Evolutionary conservation across 2,329 filamentous ascomycete genomes (phyloP), one percentile per base, ranked within the genome.

Genomic region (Talaromyces pinophilus): DNA sequence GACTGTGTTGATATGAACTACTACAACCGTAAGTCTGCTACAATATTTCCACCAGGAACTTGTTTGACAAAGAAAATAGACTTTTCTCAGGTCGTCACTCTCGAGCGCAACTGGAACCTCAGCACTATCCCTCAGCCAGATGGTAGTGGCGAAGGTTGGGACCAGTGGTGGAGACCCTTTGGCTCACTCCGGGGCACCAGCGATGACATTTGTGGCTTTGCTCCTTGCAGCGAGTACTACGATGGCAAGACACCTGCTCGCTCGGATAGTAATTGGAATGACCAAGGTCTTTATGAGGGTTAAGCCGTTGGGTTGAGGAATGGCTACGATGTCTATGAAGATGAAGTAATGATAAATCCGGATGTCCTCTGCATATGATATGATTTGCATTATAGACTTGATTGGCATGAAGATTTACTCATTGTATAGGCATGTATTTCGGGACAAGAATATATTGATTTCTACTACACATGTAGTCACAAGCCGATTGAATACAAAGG

Each of bases 11-110:
- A 68, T n/a, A 19, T 63, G 33, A 52, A 64, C 33, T 69, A 54
- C 67, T 68, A 66, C 59, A 67, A 69, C 48, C 67, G 65, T 67
- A 19, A 61, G 67, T 66, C 17, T 48, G 42, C n/a, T 11, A 35
- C 33, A 13, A 11, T 13, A 10, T 11, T 35, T 35, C 33, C 13
- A 35, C 33, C 33, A 35, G 11, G 33, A 35, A 35, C 10, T 13
- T 11, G 10, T 13, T 10, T 35, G 33, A 35, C 33, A 13, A 35
- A 35, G 33, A 35, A 44, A 44, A 13, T 62, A 62, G 60, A 62
- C 46, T 62, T 62, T 46, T 52, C 46, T 8, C 46, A 63, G 30
- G 46, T 63, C 10, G 61, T 63, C 1, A 63, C 61, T 1, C 46
- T 63, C 6, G 61, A 54, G 19, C 46, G 61, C 17, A 63, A 54